Evolutionary conservation across 2,329 filamentous ascomycete genomes (phyloP).

Genomic region (Clathrospora elynae): DNA sequence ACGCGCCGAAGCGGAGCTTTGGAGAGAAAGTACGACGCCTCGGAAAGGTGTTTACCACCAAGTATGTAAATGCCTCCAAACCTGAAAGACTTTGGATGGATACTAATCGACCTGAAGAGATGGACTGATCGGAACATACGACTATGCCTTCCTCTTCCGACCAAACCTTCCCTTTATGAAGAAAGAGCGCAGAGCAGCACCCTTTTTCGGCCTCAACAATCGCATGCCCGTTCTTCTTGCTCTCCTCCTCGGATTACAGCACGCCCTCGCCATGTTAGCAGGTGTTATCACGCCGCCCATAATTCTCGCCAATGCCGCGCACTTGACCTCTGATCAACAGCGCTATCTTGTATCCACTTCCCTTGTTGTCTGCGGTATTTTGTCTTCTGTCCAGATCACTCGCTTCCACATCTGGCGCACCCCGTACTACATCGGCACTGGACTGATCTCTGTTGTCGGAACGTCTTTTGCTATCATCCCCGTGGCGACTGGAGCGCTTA

Average conservation of each 20-base stretch:
- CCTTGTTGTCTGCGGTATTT: conserved; percentile 76
- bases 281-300: conserved; percentile 78
- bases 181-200: conserved; percentile 63
- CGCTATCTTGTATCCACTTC: conserved; percentile 81
- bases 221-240: conserved; percentile 75
- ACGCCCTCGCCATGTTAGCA: conserved; percentile 73
- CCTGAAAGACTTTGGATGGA: not conserved
- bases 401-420: conserved; percentile 72
- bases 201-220: conserved; percentile 85
- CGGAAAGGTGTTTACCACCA: conserved; percentile 56
- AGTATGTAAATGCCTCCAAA: conserved; percentile 36
- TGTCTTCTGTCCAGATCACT: conserved; percentile 78
- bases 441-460: conserved; percentile 78
- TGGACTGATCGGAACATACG: conserved; percentile 82
- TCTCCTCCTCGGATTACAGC: conserved; percentile 77
- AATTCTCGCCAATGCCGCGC: conserved; percentile 69
- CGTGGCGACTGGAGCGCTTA: conserved; percentile 71
- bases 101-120: conserved; percentile 53
- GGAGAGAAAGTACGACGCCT: conserved; percentile 50
- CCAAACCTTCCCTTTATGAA: conserved; percentile 83
- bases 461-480: conserved; percentile 79
- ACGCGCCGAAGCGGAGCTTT: conserved; percentile 49
- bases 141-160: conserved; percentile 87
- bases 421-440: conserved; percentile 69
- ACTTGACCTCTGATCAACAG: conserved; percentile 64